Percentiles rank a stretch among this genome's conserved stretches.
Conservation (phyloP, 1,284 basidiomycete genomes). For the Jaminaea rosea region DNA sequence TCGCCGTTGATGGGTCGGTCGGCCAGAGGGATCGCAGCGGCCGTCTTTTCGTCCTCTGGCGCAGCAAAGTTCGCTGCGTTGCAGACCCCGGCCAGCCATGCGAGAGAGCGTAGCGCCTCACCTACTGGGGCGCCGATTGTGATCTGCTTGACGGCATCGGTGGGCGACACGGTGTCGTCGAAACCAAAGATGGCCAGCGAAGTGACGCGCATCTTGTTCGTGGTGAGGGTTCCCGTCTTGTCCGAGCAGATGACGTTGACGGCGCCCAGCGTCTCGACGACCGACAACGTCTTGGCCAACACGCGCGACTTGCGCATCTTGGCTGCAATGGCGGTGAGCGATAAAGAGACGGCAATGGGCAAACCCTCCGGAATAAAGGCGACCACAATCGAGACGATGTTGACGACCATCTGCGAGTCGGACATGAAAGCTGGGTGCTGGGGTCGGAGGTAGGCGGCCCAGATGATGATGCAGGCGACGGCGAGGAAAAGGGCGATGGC, state of each 20-base stretch:
- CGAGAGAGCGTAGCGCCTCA: slow-evolving; percentile 15
- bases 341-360: slow-evolving; percentile 61
- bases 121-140: slow-evolving; percentile 12
- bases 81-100: slow-evolving; percentile 55
- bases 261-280: slow-evolving; percentile 61
- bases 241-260: slow-evolving; percentile 63
- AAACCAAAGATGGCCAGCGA: slow-evolving; percentile 50
- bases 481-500: slow-evolving; percentile 54
- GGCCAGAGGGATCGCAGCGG: slow-evolving; percentile 46
- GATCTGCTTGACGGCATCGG: slow-evolving; percentile 20
- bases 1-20: slow-evolving; percentile 57
- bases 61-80: slow-evolving; percentile 56
- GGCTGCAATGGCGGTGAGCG: slow-evolving; percentile 63
- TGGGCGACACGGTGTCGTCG: slow-evolving; percentile 2
- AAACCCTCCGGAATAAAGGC: slow-evolving; percentile 61
- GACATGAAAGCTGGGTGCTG: slow-evolving; percentile 55
- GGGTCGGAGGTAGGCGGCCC: slow-evolving; percentile 52
- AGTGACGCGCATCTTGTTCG: slow-evolving; percentile 51
- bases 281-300: slow-evolving; percentile 57
- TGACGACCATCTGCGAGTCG: slow-evolving; percentile 56
- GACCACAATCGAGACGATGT: slow-evolving; percentile 59
- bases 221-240: slow-evolving; percentile 66
- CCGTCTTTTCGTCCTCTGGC: slow-evolving; percentile 40
- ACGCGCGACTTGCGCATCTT: slow-evolving; percentile 65
- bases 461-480: slow-evolving; percentile 53